Percentiles rank a stretch among this genome's conserved stretches.
phyloP scores from a whole-genome alignment of 2,329 filamentous ascomycete genomes.

The Xylaria digitata region DNA sequence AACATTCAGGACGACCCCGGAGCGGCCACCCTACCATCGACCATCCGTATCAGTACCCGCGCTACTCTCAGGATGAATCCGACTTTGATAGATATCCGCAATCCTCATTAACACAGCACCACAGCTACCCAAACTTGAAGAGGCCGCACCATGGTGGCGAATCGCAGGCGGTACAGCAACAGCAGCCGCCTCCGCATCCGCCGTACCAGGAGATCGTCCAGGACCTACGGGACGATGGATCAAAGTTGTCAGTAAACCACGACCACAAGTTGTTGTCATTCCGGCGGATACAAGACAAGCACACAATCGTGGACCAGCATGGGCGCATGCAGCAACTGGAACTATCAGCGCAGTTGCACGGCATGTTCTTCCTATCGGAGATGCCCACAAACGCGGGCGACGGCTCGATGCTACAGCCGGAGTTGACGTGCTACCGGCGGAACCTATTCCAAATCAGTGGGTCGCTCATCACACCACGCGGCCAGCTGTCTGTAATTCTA shows the following conservation, averaged over 20 bases:
- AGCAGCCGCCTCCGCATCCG: conserved; percentile 51
- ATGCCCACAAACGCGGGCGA: conserved; percentile 73
- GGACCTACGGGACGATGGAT: conserved; percentile 68
- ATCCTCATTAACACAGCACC: conserved; percentile 60
- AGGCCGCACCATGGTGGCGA: conserved; percentile 60
- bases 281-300: conserved; percentile 67
- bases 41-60: conserved; percentile 64
- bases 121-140: conserved; percentile 68
- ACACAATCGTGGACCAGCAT: conserved; percentile 69
- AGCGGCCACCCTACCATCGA: conserved; percentile 63
- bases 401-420: conserved; percentile 72
- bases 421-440: conserved; percentile 93
- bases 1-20: conserved; percentile 61
- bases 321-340: conserved; percentile 71
- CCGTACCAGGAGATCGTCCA: conserved; percentile 71
- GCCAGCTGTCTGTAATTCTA: conserved; percentile 77
- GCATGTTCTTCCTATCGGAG: conserved; percentile 90
- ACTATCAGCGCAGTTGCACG: conserved; percentile 79
- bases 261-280: conserved; percentile 72
- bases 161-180: conserved; percentile 33
- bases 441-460: conserved; percentile 98
- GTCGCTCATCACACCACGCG: conserved; percentile 82
- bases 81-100: conserved; percentile 67
- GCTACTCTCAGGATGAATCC: conserved; percentile 66
- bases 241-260: conserved; percentile 67